phyloP scores from a whole-genome alignment of 2,329 filamentous ascomycete species.

The Phialophora tarda region DNA sequence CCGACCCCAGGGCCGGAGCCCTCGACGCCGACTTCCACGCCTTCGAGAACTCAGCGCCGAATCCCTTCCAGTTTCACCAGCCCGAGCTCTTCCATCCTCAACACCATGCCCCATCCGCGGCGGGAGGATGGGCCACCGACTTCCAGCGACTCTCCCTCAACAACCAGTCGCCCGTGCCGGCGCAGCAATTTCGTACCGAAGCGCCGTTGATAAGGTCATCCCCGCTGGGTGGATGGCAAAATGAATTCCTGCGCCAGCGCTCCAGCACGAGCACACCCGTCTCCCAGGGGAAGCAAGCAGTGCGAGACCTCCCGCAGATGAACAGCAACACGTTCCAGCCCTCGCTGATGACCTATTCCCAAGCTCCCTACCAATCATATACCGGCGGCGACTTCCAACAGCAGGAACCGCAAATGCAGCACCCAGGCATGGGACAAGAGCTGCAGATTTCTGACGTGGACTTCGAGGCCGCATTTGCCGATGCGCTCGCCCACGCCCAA shows the following conservation, averaged over 20 bases:
- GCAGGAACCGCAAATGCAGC: constrained; percentile 38
- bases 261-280: constrained; percentile 40
- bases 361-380: constrained; percentile 38
- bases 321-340: constrained; percentile 26
- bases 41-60: constrained; percentile 62
- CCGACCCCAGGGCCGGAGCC: constrained; percentile 58
- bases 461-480: constrained; percentile 38
- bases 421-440: constrained; percentile 33
- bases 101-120: constrained; percentile 37
- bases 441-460: constrained; percentile 33
- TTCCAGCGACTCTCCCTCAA: constrained; percentile 52
- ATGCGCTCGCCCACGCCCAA: constrained; percentile 35
- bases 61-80: constrained; percentile 43
- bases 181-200: constrained; percentile 54
- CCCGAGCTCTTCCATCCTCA: constrained; percentile 40
- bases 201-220: constrained; percentile 43
- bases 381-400: constrained; percentile 2
- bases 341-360: constrained; percentile 21
- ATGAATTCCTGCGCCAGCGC: constrained; percentile 61
- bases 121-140: constrained; percentile 51
- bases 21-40: constrained; percentile 72
- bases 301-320: constrained; percentile 35
- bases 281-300: constrained; percentile 31
- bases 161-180: constrained; percentile 53
- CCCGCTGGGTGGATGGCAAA: constrained; percentile 60